Percentiles rank a stretch among this genome's conserved stretches.
These are phyloP conservation scores for Cercospora beticola DNA, from an alignment of 2,329 filamentous ascomycete genomes.

Conservation along the genomic window DNA sequence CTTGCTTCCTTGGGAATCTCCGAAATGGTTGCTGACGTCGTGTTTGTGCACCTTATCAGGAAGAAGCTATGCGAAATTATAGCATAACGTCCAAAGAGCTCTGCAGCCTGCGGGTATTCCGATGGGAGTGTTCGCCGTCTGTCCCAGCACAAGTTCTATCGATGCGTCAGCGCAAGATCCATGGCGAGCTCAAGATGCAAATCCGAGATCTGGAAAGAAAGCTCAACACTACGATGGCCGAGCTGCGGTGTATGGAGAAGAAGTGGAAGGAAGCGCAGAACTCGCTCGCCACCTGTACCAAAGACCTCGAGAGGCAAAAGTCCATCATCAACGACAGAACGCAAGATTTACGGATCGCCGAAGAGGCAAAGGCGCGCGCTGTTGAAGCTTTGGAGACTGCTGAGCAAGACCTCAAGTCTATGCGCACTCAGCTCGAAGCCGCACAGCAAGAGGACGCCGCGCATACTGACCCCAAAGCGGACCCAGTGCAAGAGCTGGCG, in stretches of 20 bases:
- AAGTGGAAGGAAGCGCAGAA: conserved; percentile 14
- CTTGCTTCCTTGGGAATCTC: neutral
- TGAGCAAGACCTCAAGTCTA: neutral
- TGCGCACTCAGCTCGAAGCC: neutral
- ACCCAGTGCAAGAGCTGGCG: neutral
- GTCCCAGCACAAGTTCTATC: conserved; percentile 9
- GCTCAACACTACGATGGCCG: conserved; percentile 1
- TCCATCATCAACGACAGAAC: neutral
- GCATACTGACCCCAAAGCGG: neutral
- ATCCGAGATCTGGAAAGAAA: conserved; percentile 10
- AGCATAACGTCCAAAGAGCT: conserved; percentile 11
- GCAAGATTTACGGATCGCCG: neutral
- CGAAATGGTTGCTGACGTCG: neutral
- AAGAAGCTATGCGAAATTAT: conserved; percentile 11
- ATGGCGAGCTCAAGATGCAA: conserved; percentile 12
- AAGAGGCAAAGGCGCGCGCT: neutral
- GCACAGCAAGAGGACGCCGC: neutral
- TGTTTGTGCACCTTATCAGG: neutral
- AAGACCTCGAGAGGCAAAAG: conserved; percentile 1
- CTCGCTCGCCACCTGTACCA: neutral
- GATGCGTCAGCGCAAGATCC: conserved; percentile 10
- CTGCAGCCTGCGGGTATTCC: neutral
- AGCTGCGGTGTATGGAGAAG: conserved; percentile 2
- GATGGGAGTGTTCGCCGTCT: neutral
- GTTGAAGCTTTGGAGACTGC: neutral